Evolutionary conservation across 805 yeast genomes (phyloP).

Genomic region (Candida morakotiae): DNA sequence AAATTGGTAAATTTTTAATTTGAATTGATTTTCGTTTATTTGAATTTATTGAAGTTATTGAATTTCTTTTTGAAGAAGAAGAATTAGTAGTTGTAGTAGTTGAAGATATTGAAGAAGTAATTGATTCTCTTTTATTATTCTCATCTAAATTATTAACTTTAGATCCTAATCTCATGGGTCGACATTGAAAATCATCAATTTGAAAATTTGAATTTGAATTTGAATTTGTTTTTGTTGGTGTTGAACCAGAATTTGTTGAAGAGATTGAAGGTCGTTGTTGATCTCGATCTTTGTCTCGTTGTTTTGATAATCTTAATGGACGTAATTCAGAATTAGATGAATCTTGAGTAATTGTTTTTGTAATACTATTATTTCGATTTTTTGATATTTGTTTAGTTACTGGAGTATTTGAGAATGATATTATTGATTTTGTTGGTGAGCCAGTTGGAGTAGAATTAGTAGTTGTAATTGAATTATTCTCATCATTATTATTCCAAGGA

Average conservation of each 20-base stretch:
- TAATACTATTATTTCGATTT: background rate
- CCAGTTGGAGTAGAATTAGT: background rate
- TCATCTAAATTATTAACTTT: no score
- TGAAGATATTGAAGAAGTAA: background rate
- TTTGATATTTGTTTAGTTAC: background rate
- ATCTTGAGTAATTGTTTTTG: background rate
- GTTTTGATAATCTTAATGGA: constrained; percentile 26
- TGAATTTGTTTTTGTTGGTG: background rate
- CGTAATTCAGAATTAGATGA: constrained; percentile 11
- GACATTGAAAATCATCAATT: constrained; percentile 30
- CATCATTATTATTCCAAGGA: constrained; percentile 1
- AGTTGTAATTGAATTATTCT: no score
- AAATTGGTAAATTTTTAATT: constrained; percentile 34
- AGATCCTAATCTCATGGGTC: constrained; percentile 31
- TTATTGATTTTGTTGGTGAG: constrained; percentile 1
- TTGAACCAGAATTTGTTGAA: constrained; percentile 2
- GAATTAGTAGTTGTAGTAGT: background rate
- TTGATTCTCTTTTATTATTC: constrained; percentile 2
- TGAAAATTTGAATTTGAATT: constrained; percentile 1
- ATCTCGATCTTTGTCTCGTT: constrained; percentile 12
- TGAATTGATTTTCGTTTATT: constrained; percentile 24
- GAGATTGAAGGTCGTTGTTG: background rate
- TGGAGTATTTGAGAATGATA: background rate
- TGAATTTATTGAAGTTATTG: constrained; percentile 1
- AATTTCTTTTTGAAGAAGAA: constrained; percentile 2